phyloP scores from a whole-genome alignment of 2,329 filamentous ascomycete species.

The Alternaria sp. region DNA sequence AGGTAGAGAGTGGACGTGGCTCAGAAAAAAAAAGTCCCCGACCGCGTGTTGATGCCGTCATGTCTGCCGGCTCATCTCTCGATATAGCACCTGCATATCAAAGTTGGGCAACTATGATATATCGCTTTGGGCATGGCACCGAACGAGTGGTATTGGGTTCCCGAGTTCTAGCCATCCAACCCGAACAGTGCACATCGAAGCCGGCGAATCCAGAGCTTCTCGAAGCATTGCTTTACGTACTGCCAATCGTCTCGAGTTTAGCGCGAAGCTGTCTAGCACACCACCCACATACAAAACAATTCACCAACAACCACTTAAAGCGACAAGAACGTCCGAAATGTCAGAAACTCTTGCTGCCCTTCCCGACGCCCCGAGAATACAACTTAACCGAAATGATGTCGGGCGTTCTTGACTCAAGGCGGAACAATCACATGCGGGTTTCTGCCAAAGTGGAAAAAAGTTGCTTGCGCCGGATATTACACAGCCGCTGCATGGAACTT shows the following conservation, averaged over 20 bases:
- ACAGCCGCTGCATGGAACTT: conserved; percentile 11
- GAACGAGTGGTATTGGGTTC: conserved; percentile 6
- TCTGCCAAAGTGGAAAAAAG: neutral
- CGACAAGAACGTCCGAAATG: conserved; percentile 2
- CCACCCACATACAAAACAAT: conserved; percentile 10
- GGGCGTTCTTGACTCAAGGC: conserved; percentile 14
- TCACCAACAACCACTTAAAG: conserved; percentile 7
- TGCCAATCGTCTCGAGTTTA: conserved; percentile 33
- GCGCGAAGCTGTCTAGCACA: conserved; percentile 18
- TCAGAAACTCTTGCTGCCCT: conserved; percentile 1
- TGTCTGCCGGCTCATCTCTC: conserved; percentile 20
- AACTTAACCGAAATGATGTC: conserved; percentile 17
- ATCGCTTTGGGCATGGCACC: conserved; percentile 17
- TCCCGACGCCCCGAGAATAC: conserved; percentile 13
- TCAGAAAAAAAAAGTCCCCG: neutral
- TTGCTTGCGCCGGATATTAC: conserved; percentile 6
- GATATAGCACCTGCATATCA: conserved; percentile 9
- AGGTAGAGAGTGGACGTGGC: neutral
- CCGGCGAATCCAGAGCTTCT: conserved; percentile 32
- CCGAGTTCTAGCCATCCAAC: conserved; percentile 10
- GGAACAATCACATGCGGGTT: conserved; percentile 21
- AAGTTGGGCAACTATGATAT: conserved; percentile 19
- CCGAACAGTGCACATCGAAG: conserved; percentile 3
- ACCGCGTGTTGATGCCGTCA: conserved; percentile 33
- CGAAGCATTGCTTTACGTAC: conserved; percentile 41